Conservation (phyloP, 1,284 basidiomycete genomes). For the Veloboletus limbatus region DNA sequence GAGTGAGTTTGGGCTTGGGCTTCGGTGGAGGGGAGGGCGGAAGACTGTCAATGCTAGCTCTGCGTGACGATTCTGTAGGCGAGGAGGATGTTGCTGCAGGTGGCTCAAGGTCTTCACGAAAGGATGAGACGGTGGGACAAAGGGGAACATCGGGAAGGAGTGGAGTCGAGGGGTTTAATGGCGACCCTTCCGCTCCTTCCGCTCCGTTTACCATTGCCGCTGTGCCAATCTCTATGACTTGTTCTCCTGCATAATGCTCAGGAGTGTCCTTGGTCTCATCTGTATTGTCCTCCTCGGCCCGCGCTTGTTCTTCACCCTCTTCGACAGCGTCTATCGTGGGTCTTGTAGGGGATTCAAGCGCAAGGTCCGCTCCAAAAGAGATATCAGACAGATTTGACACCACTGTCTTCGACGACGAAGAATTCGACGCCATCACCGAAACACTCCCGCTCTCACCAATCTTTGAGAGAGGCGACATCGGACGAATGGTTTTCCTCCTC, state of each 20-base stretch:
- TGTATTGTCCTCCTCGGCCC: neutral
- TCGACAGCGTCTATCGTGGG: slow-evolving; percentile 5
- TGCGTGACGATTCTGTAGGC: slow-evolving; percentile 6
- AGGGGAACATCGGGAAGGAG: slow-evolving; percentile 12
- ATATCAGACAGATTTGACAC: slow-evolving; percentile 15
- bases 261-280: neutral
- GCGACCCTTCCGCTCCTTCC: neutral
- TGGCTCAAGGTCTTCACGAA: slow-evolving; percentile 11
- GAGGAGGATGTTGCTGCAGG: slow-evolving; percentile 3
- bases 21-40: slow-evolving; percentile 26
- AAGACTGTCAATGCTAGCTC: slow-evolving; percentile 13
- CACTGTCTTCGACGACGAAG: slow-evolving; percentile 2
- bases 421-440: slow-evolving; percentile 2
- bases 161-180: slow-evolving; percentile 4
- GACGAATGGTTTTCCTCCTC: slow-evolving; percentile 18
- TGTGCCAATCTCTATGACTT: neutral
- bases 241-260: slow-evolving; percentile 2
- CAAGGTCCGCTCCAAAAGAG: slow-evolving; percentile 20
- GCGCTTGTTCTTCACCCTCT: slow-evolving; percentile 14
- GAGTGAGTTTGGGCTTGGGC: slow-evolving; percentile 15
- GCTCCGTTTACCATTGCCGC: neutral
- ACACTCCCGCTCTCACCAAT: neutral
- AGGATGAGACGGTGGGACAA: slow-evolving; percentile 8
- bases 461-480: slow-evolving; percentile 4
- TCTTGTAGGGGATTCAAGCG: slow-evolving; percentile 13